phyloP scores from a whole-genome alignment of 768 basidiomycete genomes.

The Piloderma croceum region DNA sequence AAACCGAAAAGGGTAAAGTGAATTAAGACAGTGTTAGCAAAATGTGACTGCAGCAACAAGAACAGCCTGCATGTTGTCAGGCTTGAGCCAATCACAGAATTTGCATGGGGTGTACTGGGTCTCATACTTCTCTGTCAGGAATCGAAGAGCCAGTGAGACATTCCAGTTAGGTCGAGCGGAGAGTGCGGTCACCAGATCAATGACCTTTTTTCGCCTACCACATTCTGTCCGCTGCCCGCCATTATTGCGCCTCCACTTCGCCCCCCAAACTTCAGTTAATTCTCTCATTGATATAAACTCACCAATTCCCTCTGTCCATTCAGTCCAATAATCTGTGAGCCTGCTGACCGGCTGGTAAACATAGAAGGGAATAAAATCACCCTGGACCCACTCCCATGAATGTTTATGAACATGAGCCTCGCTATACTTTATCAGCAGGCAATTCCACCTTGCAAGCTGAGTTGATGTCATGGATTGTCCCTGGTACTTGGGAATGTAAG shows the following conservation, averaged over 20 bases:
- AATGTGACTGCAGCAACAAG: too few species aligned
- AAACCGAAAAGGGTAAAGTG: too few species aligned
- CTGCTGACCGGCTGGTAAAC: conserved; percentile 7
- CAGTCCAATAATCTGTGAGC: conserved; percentile 24
- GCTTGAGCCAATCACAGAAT: too few species aligned
- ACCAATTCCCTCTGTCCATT: conserved; percentile 23
- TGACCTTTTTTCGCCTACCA: conserved; percentile 17
- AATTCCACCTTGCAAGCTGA: conserved; percentile 7
- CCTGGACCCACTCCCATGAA: conserved; percentile 18
- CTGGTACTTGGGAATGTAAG: too few species aligned
- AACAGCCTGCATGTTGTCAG: too few species aligned
- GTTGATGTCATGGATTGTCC: too few species aligned
- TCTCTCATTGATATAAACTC: conserved; percentile 18
- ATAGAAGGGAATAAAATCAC: conserved; percentile 25
- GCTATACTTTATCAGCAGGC: conserved; percentile 1
- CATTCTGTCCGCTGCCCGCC: conserved; percentile 17
- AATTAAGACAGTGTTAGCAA: too few species aligned
- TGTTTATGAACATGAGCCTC: too few species aligned
- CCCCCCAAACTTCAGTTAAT: too few species aligned
- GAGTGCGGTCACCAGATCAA: conserved; percentile 17
- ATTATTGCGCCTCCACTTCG: conserved; percentile 22
- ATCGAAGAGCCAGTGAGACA: conserved; percentile 15
- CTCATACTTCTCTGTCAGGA: conserved; percentile 18
- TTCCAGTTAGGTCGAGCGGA: conserved; percentile 16
- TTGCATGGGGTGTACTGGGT: conserved; percentile 10